phyloP scores from a whole-genome alignment of 1,284 basidiomycete genomes.

The Wolfiporia cocos region DNA sequence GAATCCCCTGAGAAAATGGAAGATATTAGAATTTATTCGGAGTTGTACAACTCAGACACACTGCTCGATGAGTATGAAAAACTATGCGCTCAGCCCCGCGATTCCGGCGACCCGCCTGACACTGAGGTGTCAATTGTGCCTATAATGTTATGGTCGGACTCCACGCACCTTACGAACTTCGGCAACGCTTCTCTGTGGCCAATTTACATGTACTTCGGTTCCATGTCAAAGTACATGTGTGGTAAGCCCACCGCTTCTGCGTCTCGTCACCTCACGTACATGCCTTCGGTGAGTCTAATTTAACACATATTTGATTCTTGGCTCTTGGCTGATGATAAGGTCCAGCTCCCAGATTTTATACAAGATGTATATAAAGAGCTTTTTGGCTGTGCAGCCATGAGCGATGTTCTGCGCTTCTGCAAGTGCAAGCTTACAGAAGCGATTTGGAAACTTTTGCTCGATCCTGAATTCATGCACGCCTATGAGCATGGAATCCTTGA shows the following conservation, averaged over 20 bases:
- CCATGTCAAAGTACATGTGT: slow-evolving; percentile 17
- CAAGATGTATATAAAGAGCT: not conserved
- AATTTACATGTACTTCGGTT: slow-evolving; percentile 11
- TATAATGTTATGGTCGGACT: slow-evolving; percentile 15
- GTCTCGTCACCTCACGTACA: slow-evolving; percentile 22
- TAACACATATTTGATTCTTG: not conserved
- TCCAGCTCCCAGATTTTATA: not conserved
- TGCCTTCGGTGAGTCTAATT: slow-evolving; percentile 25
- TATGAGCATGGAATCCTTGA: slow-evolving; percentile 23
- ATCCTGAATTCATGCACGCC: slow-evolving; percentile 19
- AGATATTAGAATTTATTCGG: slow-evolving; percentile 5
- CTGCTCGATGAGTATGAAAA: slow-evolving; percentile 12
- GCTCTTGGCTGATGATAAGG: not conserved
- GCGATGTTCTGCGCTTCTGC: slow-evolving; percentile 13
- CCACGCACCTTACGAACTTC: slow-evolving; percentile 15
- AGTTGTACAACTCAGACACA: slow-evolving; percentile 12
- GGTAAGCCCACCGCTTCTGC: slow-evolving; percentile 9
- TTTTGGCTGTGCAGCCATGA: not conserved
- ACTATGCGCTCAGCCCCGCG: not conserved
- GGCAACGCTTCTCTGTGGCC: slow-evolving; percentile 10
- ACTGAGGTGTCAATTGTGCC: slow-evolving; percentile 8
- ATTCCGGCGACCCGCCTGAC: not conserved
- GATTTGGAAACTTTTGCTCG: slow-evolving; percentile 15
- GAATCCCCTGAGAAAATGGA: not conserved
- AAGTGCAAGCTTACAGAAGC: slow-evolving; percentile 20